Evolutionary conservation across 2,329 filamentous ascomycete genomes (phyloP), one percentile per base, ranked within the genome.

Genomic region (Aspergillaceae sp.): DNA sequence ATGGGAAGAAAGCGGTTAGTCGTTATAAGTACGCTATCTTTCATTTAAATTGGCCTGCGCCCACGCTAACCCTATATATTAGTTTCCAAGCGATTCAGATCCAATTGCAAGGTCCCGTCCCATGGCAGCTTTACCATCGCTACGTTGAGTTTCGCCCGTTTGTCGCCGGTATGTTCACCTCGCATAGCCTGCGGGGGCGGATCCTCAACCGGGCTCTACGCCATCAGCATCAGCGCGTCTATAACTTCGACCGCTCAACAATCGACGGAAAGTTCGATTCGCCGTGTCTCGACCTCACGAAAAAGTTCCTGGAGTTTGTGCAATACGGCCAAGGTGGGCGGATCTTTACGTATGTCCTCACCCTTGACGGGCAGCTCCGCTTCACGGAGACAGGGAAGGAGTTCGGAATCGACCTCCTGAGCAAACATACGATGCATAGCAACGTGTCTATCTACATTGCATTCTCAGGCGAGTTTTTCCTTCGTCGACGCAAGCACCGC

Each of bases 341-440:
- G 8, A 80, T 94, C 47, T 96, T 92, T 61, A 97, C 91, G 26
- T 97, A 96, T 56, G 84, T 96, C 28, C 73, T 97, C 26, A 94
- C 88, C 0, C 76, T 96, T 5, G 91, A 97, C 60, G 86, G 84
- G 4, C 75, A 91, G 44, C 79, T 94, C 61, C 84, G 89, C 40
- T 96, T 96, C 68, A 96, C 91, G 1, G 91, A 96, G 66, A 97
- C 91, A 0, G 91, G 91, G 29, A 92, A 92, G 57, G 90, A 96
- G 59, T 96, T 96, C 49, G 88, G 90, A 44, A 88, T 97, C 58
- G 91, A 96, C 68, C 74, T 96, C 65, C 70, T 97, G 58, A 89
- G 84, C 65, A 97, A 97, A 65, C 91, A 97, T 66, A 94, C 88
- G 36, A 95, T 97, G 88, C 91, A 97, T 70, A 91, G 87, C 53